Base-by-base conservation (phyloP, 345 rosid genomes). In the Balakata baccata region DNA sequence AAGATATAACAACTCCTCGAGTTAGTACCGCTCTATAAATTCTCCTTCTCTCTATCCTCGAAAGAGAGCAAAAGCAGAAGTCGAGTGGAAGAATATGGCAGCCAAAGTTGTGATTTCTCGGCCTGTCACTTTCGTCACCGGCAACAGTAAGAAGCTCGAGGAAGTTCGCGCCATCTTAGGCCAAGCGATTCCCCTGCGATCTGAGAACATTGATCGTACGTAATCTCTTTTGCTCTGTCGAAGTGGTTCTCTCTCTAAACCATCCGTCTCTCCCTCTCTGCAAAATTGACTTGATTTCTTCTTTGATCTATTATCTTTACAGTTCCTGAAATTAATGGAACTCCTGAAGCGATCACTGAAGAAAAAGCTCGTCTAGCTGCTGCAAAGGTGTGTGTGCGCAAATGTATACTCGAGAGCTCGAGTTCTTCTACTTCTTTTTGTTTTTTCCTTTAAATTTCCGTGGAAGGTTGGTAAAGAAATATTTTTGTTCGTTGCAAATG, bases 361-460 rank as follows among this genome's bases (percentile, higher is more conserved):
- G 88, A 95, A 74, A 95, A 95, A 64, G 99, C 99, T 83, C 94
- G 97, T 69, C 81, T 92, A 71, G 99, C 98, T 66, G 98, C 99
- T 45, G 23, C 80, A 29, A 82, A 91, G 90, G 98, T 93, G 34
- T 2, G 23, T 58, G 18, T 51, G 2, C 5, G 5, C 45, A 7
- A 10, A 34, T 43, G 39, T 12, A 20, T 22, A 16, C 18, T 47
- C 47, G 66, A 47, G 8, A 38, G 66, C 1, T 1, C 34, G 59
- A 53, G 10, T 3, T 2, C 12, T 68, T 12, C 71, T n/a, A 10
- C 0, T 67, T 53, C 22, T 46, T 11, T n/a, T n/a, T n/a, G n/a
- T 4, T 16, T 17, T 14, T 16, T 14, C 64, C 63, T n/a, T 7
- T 7, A 45, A 25, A n/a, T 20, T 11, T 64, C 12, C 54, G 41